A percentile compares a stretch with the other conserved stretches of the same genome.
These are phyloP conservation scores for Abrus pulchellus DNA, from an alignment of 306 rosid genomes.

Conservation along the genomic window DNA sequence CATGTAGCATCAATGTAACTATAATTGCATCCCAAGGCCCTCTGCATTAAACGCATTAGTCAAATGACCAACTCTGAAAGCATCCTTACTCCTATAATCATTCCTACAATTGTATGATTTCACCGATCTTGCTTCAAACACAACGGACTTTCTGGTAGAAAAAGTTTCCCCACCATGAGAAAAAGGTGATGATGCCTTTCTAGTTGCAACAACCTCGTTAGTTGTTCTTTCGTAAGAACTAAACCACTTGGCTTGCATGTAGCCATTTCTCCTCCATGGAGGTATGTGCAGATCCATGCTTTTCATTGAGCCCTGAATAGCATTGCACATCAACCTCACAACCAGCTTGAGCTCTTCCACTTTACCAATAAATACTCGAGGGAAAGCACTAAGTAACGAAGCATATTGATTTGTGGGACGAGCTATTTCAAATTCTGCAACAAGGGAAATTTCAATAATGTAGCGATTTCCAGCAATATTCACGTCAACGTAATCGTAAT, in stretches of 20 bases:
- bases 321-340: slow-evolving; percentile 71
- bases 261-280: slow-evolving; percentile 85
- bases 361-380: slow-evolving; percentile 66
- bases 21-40: slow-evolving; percentile 27
- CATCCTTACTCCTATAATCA: slow-evolving; percentile 48
- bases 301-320: slow-evolving; percentile 75
- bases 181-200: slow-evolving; percentile 3
- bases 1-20: not conserved
- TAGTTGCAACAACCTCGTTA: slow-evolving; percentile 46
- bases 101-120: slow-evolving; percentile 59
- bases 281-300: slow-evolving; percentile 60
- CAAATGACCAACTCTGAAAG: slow-evolving; percentile 65
- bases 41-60: slow-evolving; percentile 57
- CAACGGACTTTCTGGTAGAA: slow-evolving; percentile 42
- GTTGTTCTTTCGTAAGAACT: slow-evolving; percentile 75
- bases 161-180: too few species aligned
- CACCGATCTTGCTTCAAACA: slow-evolving; percentile 53
- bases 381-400: slow-evolving; percentile 62
- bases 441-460: slow-evolving; percentile 67
- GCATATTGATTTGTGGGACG: slow-evolving; percentile 72
- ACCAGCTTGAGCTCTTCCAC: slow-evolving; percentile 65
- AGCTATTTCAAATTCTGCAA: slow-evolving; percentile 72
- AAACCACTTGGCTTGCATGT: slow-evolving; percentile 86
- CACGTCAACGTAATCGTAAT: slow-evolving; percentile 77
- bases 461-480: slow-evolving; percentile 62